These are phyloP conservation scores for Geranium rotundifolium DNA, from an alignment of 345 rosid genomes.

Conservation along the genomic window DNA sequence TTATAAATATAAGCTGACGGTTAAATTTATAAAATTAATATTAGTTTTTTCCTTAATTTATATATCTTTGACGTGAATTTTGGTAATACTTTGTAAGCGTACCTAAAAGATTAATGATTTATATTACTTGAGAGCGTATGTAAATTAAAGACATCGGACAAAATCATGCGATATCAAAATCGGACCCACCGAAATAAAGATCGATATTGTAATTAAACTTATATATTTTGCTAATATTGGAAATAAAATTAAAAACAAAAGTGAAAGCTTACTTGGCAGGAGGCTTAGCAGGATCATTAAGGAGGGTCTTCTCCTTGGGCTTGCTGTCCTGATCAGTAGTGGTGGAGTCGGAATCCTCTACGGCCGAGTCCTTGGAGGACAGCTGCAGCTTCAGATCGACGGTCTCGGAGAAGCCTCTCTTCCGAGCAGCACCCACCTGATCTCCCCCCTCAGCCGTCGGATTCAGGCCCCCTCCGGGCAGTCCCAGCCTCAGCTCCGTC, in stretches of 20 bases:
- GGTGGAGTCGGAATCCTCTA: neutral
- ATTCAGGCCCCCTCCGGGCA: slow-evolving; percentile 37
- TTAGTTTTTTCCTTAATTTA: no score
- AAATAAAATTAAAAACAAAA: neutral
- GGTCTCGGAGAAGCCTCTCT: slow-evolving; percentile 65
- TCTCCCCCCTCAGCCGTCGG: slow-evolving; percentile 1
- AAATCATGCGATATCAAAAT: no score
- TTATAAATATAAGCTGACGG: no score
- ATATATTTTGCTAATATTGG: no score
- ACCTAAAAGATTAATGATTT: no score
- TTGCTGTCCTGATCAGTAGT: neutral
- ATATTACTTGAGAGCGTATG: no score
- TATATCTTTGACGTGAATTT: no score
- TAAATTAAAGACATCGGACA: no score
- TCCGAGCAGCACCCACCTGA: slow-evolving; percentile 32
- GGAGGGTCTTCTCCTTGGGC: slow-evolving; percentile 22
- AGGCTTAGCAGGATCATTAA: slow-evolving; percentile 55
- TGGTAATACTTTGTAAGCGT: no score
- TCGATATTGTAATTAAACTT: no score
- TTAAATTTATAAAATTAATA: no score
- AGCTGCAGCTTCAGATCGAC: slow-evolving; percentile 74
- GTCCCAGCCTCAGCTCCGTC: slow-evolving; percentile 76
- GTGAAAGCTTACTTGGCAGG: slow-evolving; percentile 53
- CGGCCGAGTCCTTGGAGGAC: slow-evolving; percentile 18
- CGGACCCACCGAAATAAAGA: no score